phyloP scores from a whole-genome alignment of 306 rosid species.

The Lathyrus oleraceus region DNA sequence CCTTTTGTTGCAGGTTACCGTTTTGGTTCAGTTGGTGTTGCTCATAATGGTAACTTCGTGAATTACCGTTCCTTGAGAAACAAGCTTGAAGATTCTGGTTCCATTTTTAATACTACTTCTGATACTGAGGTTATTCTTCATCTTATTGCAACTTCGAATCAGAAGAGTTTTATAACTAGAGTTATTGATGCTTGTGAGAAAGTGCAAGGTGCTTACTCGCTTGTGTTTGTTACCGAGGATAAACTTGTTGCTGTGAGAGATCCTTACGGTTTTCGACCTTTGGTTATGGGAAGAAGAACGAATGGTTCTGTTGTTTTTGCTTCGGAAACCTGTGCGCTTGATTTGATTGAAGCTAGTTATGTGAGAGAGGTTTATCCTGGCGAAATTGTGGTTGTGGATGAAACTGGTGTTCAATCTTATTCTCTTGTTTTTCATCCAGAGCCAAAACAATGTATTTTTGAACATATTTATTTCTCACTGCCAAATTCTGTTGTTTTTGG shows the following conservation, averaged over 20 bases:
- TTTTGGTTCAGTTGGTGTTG: constrained; percentile 87
- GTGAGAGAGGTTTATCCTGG: constrained; percentile 90
- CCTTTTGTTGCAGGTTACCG: constrained; percentile 85
- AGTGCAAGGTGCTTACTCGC: constrained; percentile 78
- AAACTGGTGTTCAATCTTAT: constrained; percentile 71
- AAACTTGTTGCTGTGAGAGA: constrained; percentile 84
- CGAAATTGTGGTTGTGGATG: constrained; percentile 80
- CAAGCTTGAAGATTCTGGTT: constrained; percentile 73
- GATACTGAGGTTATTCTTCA: constrained; percentile 94
- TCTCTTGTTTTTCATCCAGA: constrained; percentile 83
- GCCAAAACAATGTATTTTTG: constrained; percentile 83
- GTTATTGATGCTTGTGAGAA: constrained; percentile 85
- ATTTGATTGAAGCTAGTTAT: constrained; percentile 89
- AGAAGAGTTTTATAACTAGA: constrained; percentile 67
- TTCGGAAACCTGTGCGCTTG: constrained; percentile 95
- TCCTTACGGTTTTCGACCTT: constrained; percentile 80
- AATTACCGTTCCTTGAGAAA: constrained; percentile 66
- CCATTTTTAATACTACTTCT: constrained; percentile 85
- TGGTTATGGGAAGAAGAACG: constrained; percentile 92
- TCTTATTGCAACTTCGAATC: constrained; percentile 81
- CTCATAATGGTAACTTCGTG: constrained; percentile 88
- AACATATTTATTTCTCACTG: constrained; percentile 87
- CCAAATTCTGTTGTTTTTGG: constrained; percentile 86
- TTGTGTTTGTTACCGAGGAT: constrained; percentile 69
- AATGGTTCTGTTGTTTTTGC: constrained; percentile 95